Conservation (phyloP, 2,329 filamentous ascomycete genomes). For the Ceratocystis cubensis region DNA sequence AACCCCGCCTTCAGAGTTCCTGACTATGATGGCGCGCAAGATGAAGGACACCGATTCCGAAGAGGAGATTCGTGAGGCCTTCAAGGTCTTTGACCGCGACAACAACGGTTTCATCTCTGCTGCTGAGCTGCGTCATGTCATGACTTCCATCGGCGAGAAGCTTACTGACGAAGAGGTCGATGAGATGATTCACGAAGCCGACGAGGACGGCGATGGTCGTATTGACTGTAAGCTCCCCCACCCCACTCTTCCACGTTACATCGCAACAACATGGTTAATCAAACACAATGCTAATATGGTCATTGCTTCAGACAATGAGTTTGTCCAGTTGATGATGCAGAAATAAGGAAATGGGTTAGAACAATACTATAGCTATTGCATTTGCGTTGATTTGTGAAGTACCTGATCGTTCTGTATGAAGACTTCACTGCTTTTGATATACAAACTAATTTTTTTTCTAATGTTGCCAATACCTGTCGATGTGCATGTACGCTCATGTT, state of each 20-base stretch:
- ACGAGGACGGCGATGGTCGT: constrained; percentile 77
- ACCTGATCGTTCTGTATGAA: background rate
- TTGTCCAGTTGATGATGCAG: constrained; percentile 93
- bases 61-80: constrained; percentile 79
- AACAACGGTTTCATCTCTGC: constrained; percentile 89
- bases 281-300: background rate
- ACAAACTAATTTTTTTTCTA: background rate
- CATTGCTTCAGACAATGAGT: constrained; percentile 60
- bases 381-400: constrained; percentile 15
- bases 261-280: constrained; percentile 24
- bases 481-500: background rate
- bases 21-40: constrained; percentile 89
- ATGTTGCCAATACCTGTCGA: background rate
- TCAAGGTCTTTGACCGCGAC: constrained; percentile 81
- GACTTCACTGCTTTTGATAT: constrained; percentile 1
- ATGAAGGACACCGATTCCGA: constrained; percentile 91
- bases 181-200: constrained; percentile 85
- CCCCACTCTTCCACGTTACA: background rate
- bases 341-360: constrained; percentile 45
- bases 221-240: constrained; percentile 58
- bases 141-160: constrained; percentile 87
- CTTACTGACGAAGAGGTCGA: constrained; percentile 83
- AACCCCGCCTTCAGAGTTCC: constrained; percentile 51
- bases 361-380: constrained; percentile 11
- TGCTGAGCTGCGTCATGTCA: constrained; percentile 76